A percentile compares a stretch with the other conserved stretches of the same genome.
Evolutionary conservation across 2,329 filamentous ascomycete species (phyloP).

Genomic region (Mycogone perniciosa): DNA sequence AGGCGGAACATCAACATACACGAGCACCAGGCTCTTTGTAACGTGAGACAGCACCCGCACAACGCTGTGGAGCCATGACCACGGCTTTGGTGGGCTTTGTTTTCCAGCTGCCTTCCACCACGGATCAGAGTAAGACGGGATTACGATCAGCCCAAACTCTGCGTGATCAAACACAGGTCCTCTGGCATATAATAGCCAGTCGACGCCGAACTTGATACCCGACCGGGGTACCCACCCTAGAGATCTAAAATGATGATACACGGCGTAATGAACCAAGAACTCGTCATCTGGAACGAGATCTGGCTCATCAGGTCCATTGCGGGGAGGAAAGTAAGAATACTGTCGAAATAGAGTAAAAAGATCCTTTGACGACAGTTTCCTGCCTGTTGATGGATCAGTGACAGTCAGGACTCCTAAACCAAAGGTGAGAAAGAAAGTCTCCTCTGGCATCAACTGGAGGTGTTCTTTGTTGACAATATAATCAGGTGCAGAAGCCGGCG

Average conservation of each 20-base stretch:
- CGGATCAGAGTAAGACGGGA: constrained; percentile 72
- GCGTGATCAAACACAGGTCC: constrained; percentile 94
- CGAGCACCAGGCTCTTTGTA: constrained; percentile 79
- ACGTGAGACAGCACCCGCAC: constrained; percentile 88
- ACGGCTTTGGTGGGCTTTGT: constrained; percentile 46
- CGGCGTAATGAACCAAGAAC: constrained; percentile 80
- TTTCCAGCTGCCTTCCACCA: constrained; percentile 62
- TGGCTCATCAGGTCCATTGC: constrained; percentile 27
- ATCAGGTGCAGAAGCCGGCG: not conserved
- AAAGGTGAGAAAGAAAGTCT: constrained; percentile 86
- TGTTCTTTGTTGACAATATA: constrained; percentile 61
- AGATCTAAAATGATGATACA: constrained; percentile 94
- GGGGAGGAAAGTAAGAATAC: constrained; percentile 62
- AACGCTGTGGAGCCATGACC: constrained; percentile 83
- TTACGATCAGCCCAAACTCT: constrained; percentile 79
- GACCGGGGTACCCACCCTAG: constrained; percentile 90
- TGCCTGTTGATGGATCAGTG: constrained; percentile 39
- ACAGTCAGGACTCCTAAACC: constrained; percentile 69
- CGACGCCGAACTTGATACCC: constrained; percentile 90
- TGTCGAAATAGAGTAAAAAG: constrained; percentile 62
- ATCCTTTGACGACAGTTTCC: constrained; percentile 45
- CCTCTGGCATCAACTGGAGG: constrained; percentile 83
- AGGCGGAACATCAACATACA: constrained; percentile 85
- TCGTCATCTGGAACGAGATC: constrained; percentile 66
- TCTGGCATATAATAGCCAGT: constrained; percentile 89